Evolutionary conservation across 208 protist genomes (phyloP).

Genomic region (Acanthamoeba sp.): DNA sequence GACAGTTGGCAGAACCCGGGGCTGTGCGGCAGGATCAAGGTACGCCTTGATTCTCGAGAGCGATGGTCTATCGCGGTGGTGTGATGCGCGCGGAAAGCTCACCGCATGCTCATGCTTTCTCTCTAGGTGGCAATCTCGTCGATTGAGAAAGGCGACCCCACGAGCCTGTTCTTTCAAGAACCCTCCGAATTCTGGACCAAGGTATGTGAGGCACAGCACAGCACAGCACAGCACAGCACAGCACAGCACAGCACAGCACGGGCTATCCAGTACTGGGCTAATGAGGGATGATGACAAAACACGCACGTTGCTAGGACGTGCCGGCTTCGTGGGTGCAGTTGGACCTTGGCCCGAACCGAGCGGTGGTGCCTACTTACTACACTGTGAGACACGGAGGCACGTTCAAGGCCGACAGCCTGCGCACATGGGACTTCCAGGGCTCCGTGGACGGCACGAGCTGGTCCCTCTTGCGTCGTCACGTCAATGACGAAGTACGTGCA

Average conservation of each 20-base stretch:
- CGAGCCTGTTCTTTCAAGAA: slow-evolving; percentile 31
- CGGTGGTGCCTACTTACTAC: slow-evolving; percentile 80
- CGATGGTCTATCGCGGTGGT: background rate
- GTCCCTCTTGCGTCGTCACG: slow-evolving; percentile 73
- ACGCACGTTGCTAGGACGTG: slow-evolving; percentile 15
- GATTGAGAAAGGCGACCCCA: slow-evolving; percentile 1
- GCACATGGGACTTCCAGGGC: slow-evolving; percentile 82
- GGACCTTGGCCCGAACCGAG: slow-evolving; percentile 75
- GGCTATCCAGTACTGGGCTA: too few relatives aligned
- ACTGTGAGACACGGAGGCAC: slow-evolving; percentile 74
- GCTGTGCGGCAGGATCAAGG: background rate
- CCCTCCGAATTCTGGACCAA: slow-evolving; percentile 5
- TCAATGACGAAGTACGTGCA: slow-evolving; percentile 68
- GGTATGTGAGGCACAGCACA: background rate
- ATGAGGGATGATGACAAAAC: background rate
- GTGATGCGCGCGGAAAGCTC: background rate
- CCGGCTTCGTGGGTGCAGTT: slow-evolving; percentile 77
- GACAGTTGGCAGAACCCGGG: slow-evolving; percentile 8
- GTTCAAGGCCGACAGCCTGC: slow-evolving; percentile 77
- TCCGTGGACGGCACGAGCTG: slow-evolving; percentile 77
- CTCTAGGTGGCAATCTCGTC: background rate
- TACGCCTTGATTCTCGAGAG: background rate
- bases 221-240: background rate
- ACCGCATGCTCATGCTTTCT: too few relatives aligned
- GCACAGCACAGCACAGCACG: too few relatives aligned